Evolutionary conservation across 2,329 filamentous ascomycete species (phyloP).

Genomic region (Didymella pomorum): DNA sequence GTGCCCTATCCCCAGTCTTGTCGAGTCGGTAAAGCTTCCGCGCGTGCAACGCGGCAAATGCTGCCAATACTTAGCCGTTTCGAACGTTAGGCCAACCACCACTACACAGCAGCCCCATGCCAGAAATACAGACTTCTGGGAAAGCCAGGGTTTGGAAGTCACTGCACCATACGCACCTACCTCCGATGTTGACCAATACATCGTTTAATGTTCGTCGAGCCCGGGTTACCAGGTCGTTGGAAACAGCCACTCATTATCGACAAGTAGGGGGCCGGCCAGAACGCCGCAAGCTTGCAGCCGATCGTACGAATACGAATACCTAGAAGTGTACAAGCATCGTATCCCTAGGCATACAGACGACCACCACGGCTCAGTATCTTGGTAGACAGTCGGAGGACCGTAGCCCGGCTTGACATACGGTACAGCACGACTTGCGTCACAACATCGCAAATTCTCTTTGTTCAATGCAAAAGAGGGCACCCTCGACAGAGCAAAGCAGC

Average conservation of each 20-base stretch:
- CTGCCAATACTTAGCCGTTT: slow-evolving; percentile 1
- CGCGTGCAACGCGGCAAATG: neutral
- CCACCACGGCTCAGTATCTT: neutral
- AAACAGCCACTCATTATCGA: neutral
- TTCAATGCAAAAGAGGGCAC: no score
- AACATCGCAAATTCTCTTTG: no score
- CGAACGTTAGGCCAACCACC: slow-evolving; percentile 9
- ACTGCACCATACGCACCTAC: neutral
- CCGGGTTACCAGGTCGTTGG: neutral
- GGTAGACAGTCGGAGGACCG: neutral
- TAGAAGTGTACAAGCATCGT: neutral
- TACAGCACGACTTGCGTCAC: no score
- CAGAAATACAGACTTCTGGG: neutral
- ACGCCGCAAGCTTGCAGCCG: neutral
- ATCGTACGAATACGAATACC: neutral
- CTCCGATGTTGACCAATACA: neutral
- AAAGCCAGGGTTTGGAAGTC: neutral
- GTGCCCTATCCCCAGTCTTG: neutral
- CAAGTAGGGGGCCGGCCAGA: neutral
- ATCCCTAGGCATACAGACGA: neutral
- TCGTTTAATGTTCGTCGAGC: neutral
- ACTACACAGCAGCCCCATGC: slow-evolving; percentile 2
- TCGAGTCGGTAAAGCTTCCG: slow-evolving; percentile 5
- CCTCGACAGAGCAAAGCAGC: no score
- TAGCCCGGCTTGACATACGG: no score